Evolutionary conservation across 768 basidiomycete species (phyloP), one percentile per base, ranked within the genome.

Genomic region (Tricholoma bakamatsutake): DNA sequence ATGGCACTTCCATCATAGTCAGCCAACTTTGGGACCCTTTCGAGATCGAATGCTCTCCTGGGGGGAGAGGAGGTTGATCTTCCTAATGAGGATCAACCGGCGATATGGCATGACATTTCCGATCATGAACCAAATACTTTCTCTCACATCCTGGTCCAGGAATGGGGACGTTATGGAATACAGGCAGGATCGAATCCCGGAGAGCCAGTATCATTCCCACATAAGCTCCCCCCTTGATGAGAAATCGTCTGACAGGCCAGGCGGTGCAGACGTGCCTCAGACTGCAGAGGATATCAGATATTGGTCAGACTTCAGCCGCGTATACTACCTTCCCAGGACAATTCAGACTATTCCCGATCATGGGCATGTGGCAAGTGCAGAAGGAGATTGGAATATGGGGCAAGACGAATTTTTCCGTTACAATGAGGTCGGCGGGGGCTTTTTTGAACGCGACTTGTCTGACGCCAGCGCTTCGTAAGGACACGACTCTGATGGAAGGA

Each of bases 291-390:
- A 74, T 30, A 65, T 85, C 54, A 76, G 78, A 51, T 86, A 77
- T 65, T 88, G 85, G 85, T 85, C 87, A 12, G 85, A 88, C 68
- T 86, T 81, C 64, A 83, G 72, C 61, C 80, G 81, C 45, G 75
- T 85, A 21, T 81, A 79, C 65, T 86, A 84, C 63, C 73, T 81
- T 57, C 86, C 87, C 9, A 79, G 82, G 61, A 81, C 83, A 13
- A 65, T 88, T 10, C 87, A 90, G 62, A 74, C 74, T 50, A 59
- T 91, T 21, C 83, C 87, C 7, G 83, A 88, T 59, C 64, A 70
- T 35, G 67, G 78, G 6, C 80, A 80, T 24, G 80, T 81, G 78
- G 84, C 84, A 58, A 66, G 71, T 33, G 61, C 67, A 6, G 76
- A 77, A 51, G 80, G 78, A 1, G 77, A 82, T 61, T 90, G 88